Percentiles rank a stretch among this genome's conserved stretches.
Evolutionary conservation across 257 asterid species (phyloP).

Genomic region (Solanum paucissectum): DNA sequence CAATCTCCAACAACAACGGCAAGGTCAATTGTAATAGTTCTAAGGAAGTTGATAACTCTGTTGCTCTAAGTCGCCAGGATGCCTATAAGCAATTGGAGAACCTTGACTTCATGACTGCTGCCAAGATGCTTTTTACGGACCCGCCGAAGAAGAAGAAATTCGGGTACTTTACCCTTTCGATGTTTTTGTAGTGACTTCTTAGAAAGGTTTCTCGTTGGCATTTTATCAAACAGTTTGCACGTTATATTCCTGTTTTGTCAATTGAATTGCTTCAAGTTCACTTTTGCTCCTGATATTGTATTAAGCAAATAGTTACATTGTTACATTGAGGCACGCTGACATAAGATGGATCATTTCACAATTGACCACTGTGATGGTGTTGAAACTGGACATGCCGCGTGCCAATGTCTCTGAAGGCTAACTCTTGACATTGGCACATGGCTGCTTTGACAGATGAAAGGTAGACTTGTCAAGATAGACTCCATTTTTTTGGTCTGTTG

Average conservation of each 20-base stretch:
- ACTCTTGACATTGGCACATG: slow-evolving; percentile 28
- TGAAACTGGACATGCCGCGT: neutral
- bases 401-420: slow-evolving; percentile 8
- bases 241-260: neutral
- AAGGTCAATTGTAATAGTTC: slow-evolving; percentile 8
- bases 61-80: slow-evolving; percentile 33
- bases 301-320: neutral
- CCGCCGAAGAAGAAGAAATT: slow-evolving; percentile 59
- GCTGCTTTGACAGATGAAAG: slow-evolving; percentile 29
- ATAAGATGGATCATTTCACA: neutral
- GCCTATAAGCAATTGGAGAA: slow-evolving; percentile 56
- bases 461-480: slow-evolving; percentile 52
- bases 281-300: neutral
- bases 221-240: slow-evolving; percentile 8
- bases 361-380: neutral
- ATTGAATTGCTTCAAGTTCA: neutral
- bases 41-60: slow-evolving; percentile 13
- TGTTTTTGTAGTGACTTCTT: neutral
- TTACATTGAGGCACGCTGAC: neutral
- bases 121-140: slow-evolving; percentile 49
- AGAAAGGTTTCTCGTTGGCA: neutral
- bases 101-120: slow-evolving; percentile 58
- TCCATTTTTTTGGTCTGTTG: slow-evolving; percentile 39
- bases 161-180: slow-evolving; percentile 30
- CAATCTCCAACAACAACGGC: slow-evolving; percentile 4